These are phyloP conservation scores for Schizochytrium sp. DNA, from an alignment of 108 stramenopile species.

Conservation along the genomic window DNA sequence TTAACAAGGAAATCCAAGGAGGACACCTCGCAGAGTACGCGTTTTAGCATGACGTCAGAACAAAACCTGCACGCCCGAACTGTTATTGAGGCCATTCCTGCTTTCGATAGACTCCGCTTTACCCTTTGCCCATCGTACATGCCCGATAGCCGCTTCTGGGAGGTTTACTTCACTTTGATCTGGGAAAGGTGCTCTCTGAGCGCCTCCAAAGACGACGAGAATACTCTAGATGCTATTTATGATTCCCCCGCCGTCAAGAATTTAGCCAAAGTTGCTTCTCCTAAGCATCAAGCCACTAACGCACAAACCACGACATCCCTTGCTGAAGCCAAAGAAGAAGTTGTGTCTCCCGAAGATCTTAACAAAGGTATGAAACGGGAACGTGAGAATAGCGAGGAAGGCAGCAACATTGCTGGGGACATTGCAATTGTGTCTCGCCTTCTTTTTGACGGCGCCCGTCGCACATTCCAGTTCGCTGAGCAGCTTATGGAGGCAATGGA, in stretches of 20 bases:
- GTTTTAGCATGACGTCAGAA: neutral
- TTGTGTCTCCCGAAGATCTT: slow-evolving; percentile 17
- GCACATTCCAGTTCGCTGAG: slow-evolving; percentile 43
- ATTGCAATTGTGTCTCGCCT: slow-evolving; percentile 45
- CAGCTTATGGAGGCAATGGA: slow-evolving; percentile 58
- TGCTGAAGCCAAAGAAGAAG: neutral
- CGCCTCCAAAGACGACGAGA: slow-evolving; percentile 35
- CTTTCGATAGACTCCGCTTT: slow-evolving; percentile 12
- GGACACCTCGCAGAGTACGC: neutral
- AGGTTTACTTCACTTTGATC: slow-evolving; percentile 54
- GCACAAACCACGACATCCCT: neutral
- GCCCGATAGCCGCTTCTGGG: slow-evolving; percentile 49
- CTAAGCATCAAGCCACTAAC: neutral
- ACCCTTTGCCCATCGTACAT: slow-evolving; percentile 21
- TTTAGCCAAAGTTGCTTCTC: neutral
- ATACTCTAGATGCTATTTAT: neutral
- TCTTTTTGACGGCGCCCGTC: slow-evolving; percentile 24
- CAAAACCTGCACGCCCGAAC: slow-evolving; percentile 43
- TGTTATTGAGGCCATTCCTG: slow-evolving; percentile 39
- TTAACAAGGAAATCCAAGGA: neutral
- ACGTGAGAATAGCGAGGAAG: slow-evolving; percentile 17
- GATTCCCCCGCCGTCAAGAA: neutral
- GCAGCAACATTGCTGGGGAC: slow-evolving; percentile 12
- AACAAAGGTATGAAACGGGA: slow-evolving; percentile 56
- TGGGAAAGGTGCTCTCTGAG: slow-evolving; percentile 20